Base-by-base conservation (phyloP, 2,329 filamentous ascomycete species). In the Stylonectria norvegica region DNA sequence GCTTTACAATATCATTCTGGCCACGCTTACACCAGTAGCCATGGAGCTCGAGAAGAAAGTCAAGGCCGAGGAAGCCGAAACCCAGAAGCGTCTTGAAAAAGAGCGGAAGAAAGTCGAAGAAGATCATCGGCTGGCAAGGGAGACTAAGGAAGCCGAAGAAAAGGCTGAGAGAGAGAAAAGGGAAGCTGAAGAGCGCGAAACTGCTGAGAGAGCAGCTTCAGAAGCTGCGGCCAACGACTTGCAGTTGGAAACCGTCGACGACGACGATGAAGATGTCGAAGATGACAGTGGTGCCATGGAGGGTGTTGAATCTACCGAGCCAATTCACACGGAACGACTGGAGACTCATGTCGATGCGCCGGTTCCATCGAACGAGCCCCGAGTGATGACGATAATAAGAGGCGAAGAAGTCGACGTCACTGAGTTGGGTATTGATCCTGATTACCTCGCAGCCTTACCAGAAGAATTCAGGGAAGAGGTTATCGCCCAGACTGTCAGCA, bases 401-500 rank as follows among this genome's bases (percentile, higher is more conserved):
- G 91, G 90, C 18, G 85, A 86, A 48, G 83, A 93, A 56, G 79
- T 95, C 38, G 93, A 98, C 62, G 93, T 98, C 34, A 98, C 93
- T 0, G 87, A 88, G 45, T 76, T 98, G 47, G 90, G 91, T 34
- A 97, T 98, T 54, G 93, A 98, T 60, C 79, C 86, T 12, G 90
- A 95, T 41, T 98, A 96, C 64, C 79, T 98, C 5, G 88, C 93
- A 43, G 94, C 91, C n/a, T 71, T 98, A n/a, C 93, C 93, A 0
- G 93, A 98, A 55, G 94, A 98, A 46, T 83, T 97, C 59, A 79
- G 93, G 32, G 91, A 97, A 63, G 93, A 98, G 61, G 93, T 98
- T 34, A 87, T 98, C 50, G 89, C 94, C 62, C 83, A 90, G 47
- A 89, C 95, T 43, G 79, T 95, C 48, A 89, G 86, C 37, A 83